Conservation (phyloP, 23 red algal species). For the Chondrus crispus region DNA sequence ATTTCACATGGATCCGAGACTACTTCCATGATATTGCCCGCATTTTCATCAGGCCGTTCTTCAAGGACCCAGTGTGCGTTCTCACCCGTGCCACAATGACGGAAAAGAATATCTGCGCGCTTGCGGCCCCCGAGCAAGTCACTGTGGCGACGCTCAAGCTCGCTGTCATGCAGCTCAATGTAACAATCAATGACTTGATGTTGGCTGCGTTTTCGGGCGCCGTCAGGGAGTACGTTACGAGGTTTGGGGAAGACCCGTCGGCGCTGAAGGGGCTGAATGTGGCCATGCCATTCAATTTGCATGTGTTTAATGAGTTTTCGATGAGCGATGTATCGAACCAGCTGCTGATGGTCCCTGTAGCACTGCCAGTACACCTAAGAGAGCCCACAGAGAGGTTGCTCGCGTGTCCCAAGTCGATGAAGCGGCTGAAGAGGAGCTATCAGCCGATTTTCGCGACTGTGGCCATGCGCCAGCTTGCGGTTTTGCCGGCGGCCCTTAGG, state of each 20-base stretch:
- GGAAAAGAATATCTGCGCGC: background rate
- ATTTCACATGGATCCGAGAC: background rate
- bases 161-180: background rate
- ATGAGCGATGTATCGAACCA: constrained; percentile 33
- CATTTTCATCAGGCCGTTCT: background rate
- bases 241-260: constrained; percentile 6
- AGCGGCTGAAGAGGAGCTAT: constrained; percentile 37
- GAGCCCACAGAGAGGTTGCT: background rate
- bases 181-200: constrained; percentile 44
- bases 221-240: constrained; percentile 10
- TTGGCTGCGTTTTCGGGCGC: constrained; percentile 37
- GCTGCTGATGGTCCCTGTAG: constrained; percentile 29
- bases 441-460: constrained; percentile 12
- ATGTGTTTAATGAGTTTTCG: constrained; percentile 26
- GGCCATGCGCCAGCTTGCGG: constrained; percentile 8
- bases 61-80: background rate
- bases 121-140: background rate
- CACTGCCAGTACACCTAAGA: constrained; percentile 10
- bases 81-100: background rate
- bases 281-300: constrained; percentile 39
- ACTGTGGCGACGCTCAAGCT: background rate
- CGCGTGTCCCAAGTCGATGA: constrained; percentile 2
- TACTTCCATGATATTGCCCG: background rate
- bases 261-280: background rate
- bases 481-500: background rate